Base-by-base conservation (phyloP, 768 basidiomycete species). In the Neoboletus subvelutipes region DNA sequence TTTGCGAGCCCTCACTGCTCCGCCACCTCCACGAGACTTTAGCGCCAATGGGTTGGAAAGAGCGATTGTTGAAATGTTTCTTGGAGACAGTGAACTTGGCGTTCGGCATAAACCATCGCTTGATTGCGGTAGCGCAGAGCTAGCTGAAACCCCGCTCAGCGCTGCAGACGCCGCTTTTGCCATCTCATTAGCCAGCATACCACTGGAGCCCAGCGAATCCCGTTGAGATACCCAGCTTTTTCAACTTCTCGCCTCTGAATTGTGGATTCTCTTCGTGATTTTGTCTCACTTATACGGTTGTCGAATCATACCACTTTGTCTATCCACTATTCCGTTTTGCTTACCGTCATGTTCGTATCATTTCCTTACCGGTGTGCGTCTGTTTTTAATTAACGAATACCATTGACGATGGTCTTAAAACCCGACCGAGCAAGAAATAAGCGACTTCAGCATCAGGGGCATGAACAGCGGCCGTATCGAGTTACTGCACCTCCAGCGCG, bases 401-500 rank as follows among this genome's bases (percentile, higher is more conserved):
- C 39, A 48, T 57, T 47, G 5, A 45, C 18, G 49, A 39, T 33
- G 24, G 39, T 50, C 24, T 56, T 46, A 34, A 34, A 40, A 50
- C 17, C 18, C 12, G 18, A 37, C 36, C 26, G 26, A 62, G 22
- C 9, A 48, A 45, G 41, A 41, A 26, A 26, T 40, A n/a, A 40
- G 43, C 33, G 24, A 55, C 31, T 37, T 52, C 20, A 10, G 20
- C 17, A 36, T 31, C 28, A 17, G 28, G 2, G 36, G 18, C 13
- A 48, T 31, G 33, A 54, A 13, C 9, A 47, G 33, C n/a, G 20
- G 40, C 20, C 41, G 26, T 4, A 6, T 22, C 41, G 26, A n/a
- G 39, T 51, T 43, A 91, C 50, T 72, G 81, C 51, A 95, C 83
- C 68, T 90, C 86, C 48, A 98, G 74, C 47, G 92, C 90, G 50